Evolutionary conservation across 352 stramenopile species (phyloP), one percentile per base, ranked within the genome.

Genomic region (Peronospora destructor): DNA sequence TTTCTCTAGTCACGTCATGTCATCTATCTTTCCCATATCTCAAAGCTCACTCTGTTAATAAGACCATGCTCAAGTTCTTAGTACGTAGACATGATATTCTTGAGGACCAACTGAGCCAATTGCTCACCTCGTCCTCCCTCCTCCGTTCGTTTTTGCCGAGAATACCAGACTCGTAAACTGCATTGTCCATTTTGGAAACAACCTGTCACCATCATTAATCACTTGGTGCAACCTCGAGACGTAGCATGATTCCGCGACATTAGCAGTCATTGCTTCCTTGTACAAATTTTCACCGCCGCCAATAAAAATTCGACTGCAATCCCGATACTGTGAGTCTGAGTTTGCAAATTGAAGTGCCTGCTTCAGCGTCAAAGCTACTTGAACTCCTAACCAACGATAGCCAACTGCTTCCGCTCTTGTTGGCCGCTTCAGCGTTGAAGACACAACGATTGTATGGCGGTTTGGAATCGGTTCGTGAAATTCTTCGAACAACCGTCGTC

Each of bases 221-320:
- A 61, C 38, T 11, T 25, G 41, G 21, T 87, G 71, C 11, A 91
- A 73, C 37, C 79, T 70, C 34, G 79, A 73, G 49, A 91, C 40
- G 50, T 81, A 80, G 53, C 72, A 85, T 3, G 68, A 76, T 30
- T 84, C 70, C 4, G 66, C 64, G 7, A 80, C 49, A 29, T 68
- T 34, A 8, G 61, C 32, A 11, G 38, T 45, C 45, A 88, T 66
- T 14, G 75, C 78, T 51, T 88, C 79, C 13, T 45, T 54, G 53
- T 79, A 91, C 23, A 91, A 54, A 26, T 46, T 62, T 52, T 87
- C 48, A 14, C 79, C 79, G 7, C 79, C 79, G 12, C 73, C 70
- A 10, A 91, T 64, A 49, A 85, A 91, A 28, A 87, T 53, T 17
- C 70, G 67, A 14, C 33, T 56, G 39, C 64, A 76, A 1, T 61